Evolutionary conservation across 371 early-diverging fungal genomes (phyloP).

Genomic region (Sporodiniella umbellata): DNA sequence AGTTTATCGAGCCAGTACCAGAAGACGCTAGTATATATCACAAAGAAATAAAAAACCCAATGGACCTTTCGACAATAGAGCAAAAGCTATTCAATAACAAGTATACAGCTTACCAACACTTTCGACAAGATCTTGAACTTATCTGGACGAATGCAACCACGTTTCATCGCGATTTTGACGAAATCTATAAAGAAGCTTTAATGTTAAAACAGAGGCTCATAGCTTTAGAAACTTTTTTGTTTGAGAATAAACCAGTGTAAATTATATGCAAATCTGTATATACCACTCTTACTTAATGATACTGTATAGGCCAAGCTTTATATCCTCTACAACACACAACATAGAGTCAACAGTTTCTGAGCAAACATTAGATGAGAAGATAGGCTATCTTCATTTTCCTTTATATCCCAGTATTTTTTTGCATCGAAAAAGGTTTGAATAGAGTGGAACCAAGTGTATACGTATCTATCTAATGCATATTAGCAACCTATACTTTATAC

Average conservation of each 20-base stretch:
- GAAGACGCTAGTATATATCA: constrained; percentile 25
- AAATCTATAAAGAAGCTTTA: constrained; percentile 30
- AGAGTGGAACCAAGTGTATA: not conserved
- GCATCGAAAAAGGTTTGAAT: constrained; percentile 10
- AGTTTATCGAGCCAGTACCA: constrained; percentile 39
- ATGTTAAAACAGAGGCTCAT: constrained; percentile 14
- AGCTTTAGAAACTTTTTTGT: not conserved
- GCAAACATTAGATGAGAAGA: constrained; percentile 6
- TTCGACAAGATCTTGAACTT: constrained; percentile 32
- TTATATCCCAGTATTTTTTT: constrained; percentile 12
- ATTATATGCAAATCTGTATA: no score
- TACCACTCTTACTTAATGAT: not conserved
- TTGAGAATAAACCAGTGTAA: constrained; percentile 17
- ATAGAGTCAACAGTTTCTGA: not conserved
- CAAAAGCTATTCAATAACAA: constrained; percentile 21
- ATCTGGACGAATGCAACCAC: constrained; percentile 41
- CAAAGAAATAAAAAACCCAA: constrained; percentile 31
- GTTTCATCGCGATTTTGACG: constrained; percentile 33
- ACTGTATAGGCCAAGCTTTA: constrained; percentile 6
- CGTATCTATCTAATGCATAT: not conserved
- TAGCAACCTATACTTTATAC: constrained; percentile 31
- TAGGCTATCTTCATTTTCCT: not conserved
- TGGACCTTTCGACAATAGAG: constrained; percentile 43
- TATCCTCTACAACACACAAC: constrained; percentile 5
- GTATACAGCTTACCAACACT: constrained; percentile 24